phyloP scores from a whole-genome alignment of 352 stramenopile species.

The Paralagenidium karlingii region DNA sequence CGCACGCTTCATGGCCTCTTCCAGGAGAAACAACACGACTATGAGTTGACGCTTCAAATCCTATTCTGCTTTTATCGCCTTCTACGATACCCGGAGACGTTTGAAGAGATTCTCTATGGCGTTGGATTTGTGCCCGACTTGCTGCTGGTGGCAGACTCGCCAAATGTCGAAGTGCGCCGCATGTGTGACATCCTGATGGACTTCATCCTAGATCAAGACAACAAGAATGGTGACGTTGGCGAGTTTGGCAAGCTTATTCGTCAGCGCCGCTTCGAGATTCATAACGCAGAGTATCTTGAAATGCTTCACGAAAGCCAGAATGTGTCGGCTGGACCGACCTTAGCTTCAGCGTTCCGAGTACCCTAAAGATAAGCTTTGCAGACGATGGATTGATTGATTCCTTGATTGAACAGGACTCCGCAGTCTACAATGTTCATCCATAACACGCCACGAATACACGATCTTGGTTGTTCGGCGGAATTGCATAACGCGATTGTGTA shows the following conservation, averaged over 20 bases:
- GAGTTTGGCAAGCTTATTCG: slow-evolving; percentile 73
- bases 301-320: slow-evolving; percentile 40
- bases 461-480: too few relatives aligned
- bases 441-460: too few relatives aligned
- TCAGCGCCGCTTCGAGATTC: slow-evolving; percentile 72
- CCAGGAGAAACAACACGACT: slow-evolving; percentile 80
- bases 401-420: too few relatives aligned
- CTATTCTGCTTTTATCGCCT: slow-evolving; percentile 73
- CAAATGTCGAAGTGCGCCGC: slow-evolving; percentile 70
- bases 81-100: slow-evolving; percentile 55
- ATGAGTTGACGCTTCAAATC: slow-evolving; percentile 72
- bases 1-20: slow-evolving; percentile 71
- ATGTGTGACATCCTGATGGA: slow-evolving; percentile 84
- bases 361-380: too few relatives aligned
- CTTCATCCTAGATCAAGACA: slow-evolving; percentile 71
- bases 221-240: slow-evolving; percentile 30
- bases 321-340: too few relatives aligned
- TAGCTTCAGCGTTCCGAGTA: too few relatives aligned
- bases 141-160: slow-evolving; percentile 52
- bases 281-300: slow-evolving; percentile 81
- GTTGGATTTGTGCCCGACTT: slow-evolving; percentile 66
- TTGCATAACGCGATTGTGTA: too few relatives aligned
- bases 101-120: slow-evolving; percentile 68
- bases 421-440: too few relatives aligned
- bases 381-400: too few relatives aligned